Percentiles rank a stretch among this genome's conserved stretches.
Conservation (phyloP, 495 filamentous ascomycete genomes). For the Neurospora sp. region DNA sequence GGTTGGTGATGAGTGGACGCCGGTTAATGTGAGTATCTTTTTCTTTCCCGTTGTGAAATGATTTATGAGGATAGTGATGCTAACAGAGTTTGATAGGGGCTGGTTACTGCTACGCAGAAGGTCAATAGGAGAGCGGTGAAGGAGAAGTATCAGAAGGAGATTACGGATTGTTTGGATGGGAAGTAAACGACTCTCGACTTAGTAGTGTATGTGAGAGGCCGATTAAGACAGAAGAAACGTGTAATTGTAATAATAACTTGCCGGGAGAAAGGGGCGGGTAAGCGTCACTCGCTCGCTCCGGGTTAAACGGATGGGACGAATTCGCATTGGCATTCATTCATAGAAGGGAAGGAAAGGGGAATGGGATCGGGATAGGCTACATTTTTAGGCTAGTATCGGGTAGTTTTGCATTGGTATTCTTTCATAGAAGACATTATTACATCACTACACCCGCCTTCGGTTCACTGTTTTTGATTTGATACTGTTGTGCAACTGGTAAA, state of each 20-base stretch:
- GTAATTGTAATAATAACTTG: background rate
- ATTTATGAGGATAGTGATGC: background rate
- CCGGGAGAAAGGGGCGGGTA: background rate
- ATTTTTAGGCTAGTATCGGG: background rate
- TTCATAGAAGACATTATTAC: background rate
- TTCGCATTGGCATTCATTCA: background rate
- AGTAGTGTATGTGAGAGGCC: background rate
- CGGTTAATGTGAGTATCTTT: slow-evolving; percentile 43
- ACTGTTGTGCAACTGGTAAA: background rate
- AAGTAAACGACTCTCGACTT: slow-evolving; percentile 4
- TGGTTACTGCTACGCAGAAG: slow-evolving; percentile 55
- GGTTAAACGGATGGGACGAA: background rate
- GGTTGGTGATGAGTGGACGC: slow-evolving; percentile 57
- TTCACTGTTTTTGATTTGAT: too few relatives aligned
- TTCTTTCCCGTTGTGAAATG: background rate
- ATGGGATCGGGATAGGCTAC: background rate
- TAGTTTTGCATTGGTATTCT: background rate
- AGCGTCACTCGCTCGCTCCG: too few relatives aligned
- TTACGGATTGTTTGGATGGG: slow-evolving; percentile 32
- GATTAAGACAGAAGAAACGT: background rate
- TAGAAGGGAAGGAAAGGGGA: background rate
- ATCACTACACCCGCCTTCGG: background rate
- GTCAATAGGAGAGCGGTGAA: slow-evolving; percentile 45
- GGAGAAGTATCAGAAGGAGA: slow-evolving; percentile 45
- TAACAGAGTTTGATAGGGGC: slow-evolving; percentile 33